Conservation (phyloP, 2,329 filamentous ascomycete species). For the Lomentospora prolificans region DNA sequence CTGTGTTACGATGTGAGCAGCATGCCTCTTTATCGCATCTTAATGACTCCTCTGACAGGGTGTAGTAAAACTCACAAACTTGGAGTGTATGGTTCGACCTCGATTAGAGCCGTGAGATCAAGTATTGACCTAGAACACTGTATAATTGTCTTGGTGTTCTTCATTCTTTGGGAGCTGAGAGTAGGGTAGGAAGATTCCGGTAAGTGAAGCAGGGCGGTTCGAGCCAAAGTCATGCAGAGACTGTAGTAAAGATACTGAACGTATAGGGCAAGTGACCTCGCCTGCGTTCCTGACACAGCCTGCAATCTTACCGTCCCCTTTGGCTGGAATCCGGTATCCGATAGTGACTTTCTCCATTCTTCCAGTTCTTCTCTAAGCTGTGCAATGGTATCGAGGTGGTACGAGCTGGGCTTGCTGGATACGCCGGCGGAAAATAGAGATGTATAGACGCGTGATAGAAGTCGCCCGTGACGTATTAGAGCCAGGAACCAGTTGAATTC, state of each 20-base stretch:
- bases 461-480: constrained; percentile 16
- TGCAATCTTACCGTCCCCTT: background rate
- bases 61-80: constrained; percentile 7
- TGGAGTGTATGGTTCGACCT: constrained; percentile 20
- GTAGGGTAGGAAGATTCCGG: constrained; percentile 9
- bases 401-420: constrained; percentile 15
- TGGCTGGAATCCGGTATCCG: background rate
- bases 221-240: constrained; percentile 17
- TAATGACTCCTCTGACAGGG: background rate
- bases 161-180: constrained; percentile 8
- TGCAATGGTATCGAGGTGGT: constrained; percentile 18
- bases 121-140: constrained; percentile 17
- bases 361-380: constrained; percentile 19
- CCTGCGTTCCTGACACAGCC: background rate
- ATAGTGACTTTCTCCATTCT: constrained; percentile 15
- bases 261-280: constrained; percentile 10
- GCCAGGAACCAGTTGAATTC: constrained; percentile 19
- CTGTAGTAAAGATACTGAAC: constrained; percentile 20
- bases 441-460: constrained; percentile 19
- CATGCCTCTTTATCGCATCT: background rate
- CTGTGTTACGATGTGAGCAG: constrained; percentile 13
- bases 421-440: constrained; percentile 21
- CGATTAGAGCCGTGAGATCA: constrained; percentile 19
- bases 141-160: constrained; percentile 15
- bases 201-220: constrained; percentile 15